These are phyloP conservation scores for Solanum chiquidenum DNA, from an alignment of 257 asterid species.

Conservation along the genomic window DNA sequence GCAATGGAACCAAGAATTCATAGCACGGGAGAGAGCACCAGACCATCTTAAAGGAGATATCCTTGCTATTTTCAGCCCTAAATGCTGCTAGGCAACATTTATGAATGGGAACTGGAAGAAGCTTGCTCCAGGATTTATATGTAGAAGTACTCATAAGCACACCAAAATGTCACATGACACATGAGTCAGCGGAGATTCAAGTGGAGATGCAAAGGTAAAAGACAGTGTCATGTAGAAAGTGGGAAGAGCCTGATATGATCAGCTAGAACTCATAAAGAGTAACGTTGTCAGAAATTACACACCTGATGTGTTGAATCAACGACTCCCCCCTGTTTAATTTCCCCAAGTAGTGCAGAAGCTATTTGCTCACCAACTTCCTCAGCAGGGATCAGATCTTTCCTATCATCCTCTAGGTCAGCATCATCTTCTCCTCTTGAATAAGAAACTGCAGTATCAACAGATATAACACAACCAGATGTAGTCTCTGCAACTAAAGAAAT, in stretches of 20 bases:
- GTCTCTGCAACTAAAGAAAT: conserved; percentile 81
- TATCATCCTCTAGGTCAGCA: conserved; percentile 40
- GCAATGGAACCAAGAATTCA: not conserved
- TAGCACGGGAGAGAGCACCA: not conserved
- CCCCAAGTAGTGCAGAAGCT: conserved; percentile 48
- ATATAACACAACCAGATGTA: conserved; percentile 70
- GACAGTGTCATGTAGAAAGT: not conserved
- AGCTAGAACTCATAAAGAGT: not conserved
- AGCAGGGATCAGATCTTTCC: conserved; percentile 51
- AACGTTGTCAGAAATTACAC: not conserved
- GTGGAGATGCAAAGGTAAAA: not conserved
- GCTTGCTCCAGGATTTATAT: not conserved
- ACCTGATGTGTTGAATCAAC: conserved; percentile 98
- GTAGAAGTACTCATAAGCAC: not conserved
- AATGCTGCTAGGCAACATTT: not conserved
- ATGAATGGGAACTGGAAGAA: not conserved
- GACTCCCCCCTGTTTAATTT: conserved; percentile 92
- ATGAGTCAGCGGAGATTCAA: not conserved
- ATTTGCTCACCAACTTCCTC: conserved; percentile 58
- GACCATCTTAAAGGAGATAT: not conserved
- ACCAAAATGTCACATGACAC: not conserved
- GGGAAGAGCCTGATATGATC: not conserved
- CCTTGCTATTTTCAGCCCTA: not conserved
- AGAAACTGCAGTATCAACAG: conserved; percentile 66
- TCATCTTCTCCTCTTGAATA: conserved; percentile 33